Evolutionary conservation across 441 rosid species (phyloP), one percentile per base, ranked within the genome.

Genomic region (Geranium incanum): DNA sequence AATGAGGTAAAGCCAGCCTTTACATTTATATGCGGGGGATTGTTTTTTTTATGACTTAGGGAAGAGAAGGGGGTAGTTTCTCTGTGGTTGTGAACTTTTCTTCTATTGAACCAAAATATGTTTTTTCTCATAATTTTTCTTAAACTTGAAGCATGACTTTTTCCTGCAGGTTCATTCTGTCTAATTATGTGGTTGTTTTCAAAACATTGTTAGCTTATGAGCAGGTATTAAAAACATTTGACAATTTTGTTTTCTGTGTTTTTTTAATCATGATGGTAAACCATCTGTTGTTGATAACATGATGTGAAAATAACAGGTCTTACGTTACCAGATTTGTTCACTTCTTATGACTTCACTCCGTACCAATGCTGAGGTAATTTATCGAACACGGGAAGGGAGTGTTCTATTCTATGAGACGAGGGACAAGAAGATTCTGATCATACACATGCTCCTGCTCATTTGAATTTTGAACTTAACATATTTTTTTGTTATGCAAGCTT

Each of bases 271-370:
- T 81, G 73, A 75, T 69, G 60, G 70, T 71, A 36, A 72, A 75
- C 74, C 62, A 76, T 81, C 60, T 72, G 68, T 73, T 76, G 71
- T 71, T 68, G 73, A 69, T 81, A 82, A 80, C 63, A 73, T 78
- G 78, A 62, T 73, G 12, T 79, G 82, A 75, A 72, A 78, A 81
- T 72, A 71, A 78, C 90, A 95, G 99, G 90, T 91, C 76, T 81
- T 95, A 85, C 97, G 89, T 69, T 86, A 89, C 80, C 99, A 92
- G 82, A 92, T 95, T 64, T 95, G 98, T 79, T 95, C 99, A 43
- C 96, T 92, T 81, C 84, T 95, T 79, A 95, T 95, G 98, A 92
- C 96, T 70, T 95, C 98, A 66, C 93, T 92, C 71, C 97, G 97
- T 69, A 91, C 95, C 71, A 93, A 91, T 84, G 79, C 87, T 41